These are phyloP conservation scores for Alternaria sp. DNA, from an alignment of 2,329 filamentous ascomycete species.

Conservation along the genomic window DNA sequence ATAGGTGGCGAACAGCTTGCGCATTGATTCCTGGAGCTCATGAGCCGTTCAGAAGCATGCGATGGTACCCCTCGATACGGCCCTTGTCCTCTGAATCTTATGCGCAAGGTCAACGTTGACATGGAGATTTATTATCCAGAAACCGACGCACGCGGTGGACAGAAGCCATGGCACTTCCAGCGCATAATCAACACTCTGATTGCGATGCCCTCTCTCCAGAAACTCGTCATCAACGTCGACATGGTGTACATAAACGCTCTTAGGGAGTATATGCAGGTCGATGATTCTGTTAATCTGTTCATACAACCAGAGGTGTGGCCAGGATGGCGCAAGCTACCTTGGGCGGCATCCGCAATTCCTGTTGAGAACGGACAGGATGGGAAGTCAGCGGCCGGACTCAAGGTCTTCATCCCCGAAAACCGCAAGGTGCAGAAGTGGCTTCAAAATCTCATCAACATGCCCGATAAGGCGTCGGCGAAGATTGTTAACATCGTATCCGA, in stretches of 20 bases:
- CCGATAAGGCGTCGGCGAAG: background rate
- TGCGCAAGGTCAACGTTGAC: background rate
- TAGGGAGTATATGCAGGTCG: too few relatives aligned
- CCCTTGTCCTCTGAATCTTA: background rate
- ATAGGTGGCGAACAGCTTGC: too few relatives aligned
- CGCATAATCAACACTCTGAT: background rate
- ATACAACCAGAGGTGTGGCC: background rate
- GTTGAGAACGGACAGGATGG: background rate
- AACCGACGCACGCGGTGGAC: too few relatives aligned
- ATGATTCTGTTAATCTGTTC: too few relatives aligned
- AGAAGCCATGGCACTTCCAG: background rate
- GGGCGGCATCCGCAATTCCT: background rate
- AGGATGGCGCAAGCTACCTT: background rate
- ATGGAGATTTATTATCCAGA: background rate
- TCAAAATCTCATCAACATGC: background rate
- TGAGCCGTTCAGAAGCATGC: background rate
- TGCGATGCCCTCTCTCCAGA: background rate
- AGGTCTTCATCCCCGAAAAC: background rate
- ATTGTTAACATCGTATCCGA: background rate
- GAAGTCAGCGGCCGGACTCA: background rate
- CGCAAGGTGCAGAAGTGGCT: background rate
- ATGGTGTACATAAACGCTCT: too few relatives aligned
- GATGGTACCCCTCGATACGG: background rate
- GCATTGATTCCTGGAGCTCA: background rate
- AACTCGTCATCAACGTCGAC: background rate